Base-by-base conservation (phyloP, 1,284 basidiomycete genomes). In the Irpex lacteus region DNA sequence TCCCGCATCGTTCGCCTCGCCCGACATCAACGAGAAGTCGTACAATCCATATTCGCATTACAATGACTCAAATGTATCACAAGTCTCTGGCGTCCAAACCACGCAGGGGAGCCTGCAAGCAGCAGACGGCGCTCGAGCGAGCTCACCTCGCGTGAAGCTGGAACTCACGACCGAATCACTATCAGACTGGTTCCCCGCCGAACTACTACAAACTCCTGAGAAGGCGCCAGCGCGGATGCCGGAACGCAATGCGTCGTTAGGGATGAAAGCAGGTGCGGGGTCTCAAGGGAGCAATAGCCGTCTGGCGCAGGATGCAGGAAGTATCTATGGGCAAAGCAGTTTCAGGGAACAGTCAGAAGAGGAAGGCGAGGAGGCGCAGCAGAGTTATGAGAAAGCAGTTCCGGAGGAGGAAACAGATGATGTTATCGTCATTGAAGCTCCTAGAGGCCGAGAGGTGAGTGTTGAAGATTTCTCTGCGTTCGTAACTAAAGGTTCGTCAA, bases 181-280 rank as follows among this genome's bases (percentile, higher is more conserved):
- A 2, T 67, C 66, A n/a, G 66, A 67, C 36, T 67, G 66, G 66
- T 60, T 67, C 15, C 59, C 64, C 5, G 34, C 59, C 13, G 64
- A 67, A 36, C 56, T 63, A 13, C 55, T 66, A n/a, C 62, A 63
- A 19, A 9, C 18, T 5, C 36, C 37, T 34, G 37, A 34, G 13
- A 59, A 62, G 7, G 49, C 21, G 40, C 59, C 55, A 9, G n/a
- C 38, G 55, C 32, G 44, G 47, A 56, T 36, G 40, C 65, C 65
- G 15, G 59, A 60, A 37, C 18, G 65, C 19, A 63, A 63, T 37
- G 65, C 19, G 13, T 66, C 65, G 26, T 53, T 66, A 6, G 62
- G 62, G 5, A 59, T 60, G 9, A 62, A 3, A 47, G 47, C 54
- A 32, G 60, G 15, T 21, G 47, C 56, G 6, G 56, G 55, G 13